These are phyloP conservation scores for Helenozyma baotianmanensis DNA, from an alignment of 805 yeast species.

Conservation along the genomic window DNA sequence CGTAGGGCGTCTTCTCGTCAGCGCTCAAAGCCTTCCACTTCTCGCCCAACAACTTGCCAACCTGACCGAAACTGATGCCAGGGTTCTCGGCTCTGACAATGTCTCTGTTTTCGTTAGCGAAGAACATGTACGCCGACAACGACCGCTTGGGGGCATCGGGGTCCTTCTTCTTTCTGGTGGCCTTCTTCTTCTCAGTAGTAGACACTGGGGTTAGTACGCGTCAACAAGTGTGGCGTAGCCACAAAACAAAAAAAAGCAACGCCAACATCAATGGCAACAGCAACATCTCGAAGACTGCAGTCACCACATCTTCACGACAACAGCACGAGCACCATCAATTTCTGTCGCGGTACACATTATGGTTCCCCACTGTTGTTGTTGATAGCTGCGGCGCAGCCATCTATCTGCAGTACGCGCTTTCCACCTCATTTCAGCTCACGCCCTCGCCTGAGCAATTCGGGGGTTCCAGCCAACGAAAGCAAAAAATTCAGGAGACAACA, in stretches of 20 bases:
- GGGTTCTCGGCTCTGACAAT: constrained; percentile 94
- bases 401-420: no score
- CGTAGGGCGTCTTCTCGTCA: constrained; percentile 86
- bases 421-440: no score
- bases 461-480: no score
- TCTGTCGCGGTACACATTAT: no score
- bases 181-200: constrained; percentile 40
- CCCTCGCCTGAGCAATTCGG: no score
- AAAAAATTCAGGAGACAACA: no score
- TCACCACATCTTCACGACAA: neutral
- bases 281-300: neutral
- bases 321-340: constrained; percentile 7
- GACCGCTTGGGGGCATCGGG: constrained; percentile 99
- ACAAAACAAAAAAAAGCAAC: neutral
- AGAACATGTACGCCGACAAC: constrained; percentile 97
- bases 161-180: constrained; percentile 55
- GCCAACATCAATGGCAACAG: neutral
- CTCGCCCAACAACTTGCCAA: constrained; percentile 93
- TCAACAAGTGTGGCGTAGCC: neutral
- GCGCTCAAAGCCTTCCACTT: constrained; percentile 88
- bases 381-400: no score
- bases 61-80: constrained; percentile 89
- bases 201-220: no score
- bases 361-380: no score
- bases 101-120: constrained; percentile 97